Evolutionary conservation across 805 yeast genomes (phyloP).

Genomic region (Saccharomycopsis capsularis): DNA sequence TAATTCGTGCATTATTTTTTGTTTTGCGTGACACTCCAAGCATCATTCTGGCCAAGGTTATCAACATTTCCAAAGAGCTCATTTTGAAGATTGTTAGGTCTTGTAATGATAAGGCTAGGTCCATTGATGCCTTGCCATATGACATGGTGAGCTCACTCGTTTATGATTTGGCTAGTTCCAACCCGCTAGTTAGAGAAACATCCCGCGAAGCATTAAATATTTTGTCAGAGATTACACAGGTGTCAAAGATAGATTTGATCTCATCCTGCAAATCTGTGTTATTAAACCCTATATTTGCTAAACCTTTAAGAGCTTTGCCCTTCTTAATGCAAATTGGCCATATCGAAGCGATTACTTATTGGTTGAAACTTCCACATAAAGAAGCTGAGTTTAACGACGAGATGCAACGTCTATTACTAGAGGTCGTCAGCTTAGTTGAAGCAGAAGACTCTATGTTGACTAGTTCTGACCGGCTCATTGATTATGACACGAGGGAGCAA

Average conservation of each 20-base stretch:
- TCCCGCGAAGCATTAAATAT: slow-evolving; percentile 64
- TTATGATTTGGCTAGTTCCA: slow-evolving; percentile 87
- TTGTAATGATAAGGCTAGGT: slow-evolving; percentile 57
- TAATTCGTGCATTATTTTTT: slow-evolving; percentile 80
- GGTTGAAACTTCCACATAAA: slow-evolving; percentile 71
- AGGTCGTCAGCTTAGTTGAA: slow-evolving; percentile 90
- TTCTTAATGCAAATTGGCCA: slow-evolving; percentile 99
- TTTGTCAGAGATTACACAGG: slow-evolving; percentile 62
- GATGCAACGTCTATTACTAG: slow-evolving; percentile 72
- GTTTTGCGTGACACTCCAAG: slow-evolving; percentile 84
- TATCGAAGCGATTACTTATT: slow-evolving; percentile 93
- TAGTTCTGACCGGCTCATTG: slow-evolving; percentile 77
- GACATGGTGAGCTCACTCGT: slow-evolving; percentile 84
- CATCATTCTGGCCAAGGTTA: slow-evolving; percentile 77
- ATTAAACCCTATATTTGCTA: slow-evolving; percentile 90
- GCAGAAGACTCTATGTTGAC: slow-evolving; percentile 96
- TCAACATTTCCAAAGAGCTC: slow-evolving; percentile 62
- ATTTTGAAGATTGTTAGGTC: slow-evolving; percentile 55
- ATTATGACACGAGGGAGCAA: slow-evolving; percentile 83
- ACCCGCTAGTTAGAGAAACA: slow-evolving; percentile 71
- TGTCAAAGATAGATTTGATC: slow-evolving; percentile 67
- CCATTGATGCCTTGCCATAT: slow-evolving; percentile 54
- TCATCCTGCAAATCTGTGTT: slow-evolving; percentile 77
- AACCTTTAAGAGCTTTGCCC: slow-evolving; percentile 93
- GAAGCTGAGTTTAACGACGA: slow-evolving; percentile 87